These are phyloP conservation scores for Backusella luteola DNA, from an alignment of 192 early-diverging fungal species.

Conservation along the genomic window DNA sequence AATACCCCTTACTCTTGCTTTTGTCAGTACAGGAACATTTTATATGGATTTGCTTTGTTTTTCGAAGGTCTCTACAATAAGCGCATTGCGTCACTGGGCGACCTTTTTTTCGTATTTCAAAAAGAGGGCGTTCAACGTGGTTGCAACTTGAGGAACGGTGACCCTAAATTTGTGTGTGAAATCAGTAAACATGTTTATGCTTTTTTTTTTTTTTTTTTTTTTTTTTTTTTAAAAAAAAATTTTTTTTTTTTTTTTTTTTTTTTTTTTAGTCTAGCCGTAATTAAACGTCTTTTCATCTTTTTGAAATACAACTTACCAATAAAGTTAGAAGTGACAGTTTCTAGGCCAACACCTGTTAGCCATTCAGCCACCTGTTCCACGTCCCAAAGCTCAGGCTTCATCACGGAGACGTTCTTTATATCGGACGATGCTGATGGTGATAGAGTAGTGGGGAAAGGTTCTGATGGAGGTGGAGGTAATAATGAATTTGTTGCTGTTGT, in stretches of 20 bases:
- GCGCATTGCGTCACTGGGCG: constrained; percentile 67
- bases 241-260: no score
- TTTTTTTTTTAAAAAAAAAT: no score
- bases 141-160: constrained; percentile 36
- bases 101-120: constrained; percentile 65
- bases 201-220: no score
- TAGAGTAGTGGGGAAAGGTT: not conserved
- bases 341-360: constrained; percentile 13
- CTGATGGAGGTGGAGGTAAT: not conserved
- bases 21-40: constrained; percentile 56
- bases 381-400: constrained; percentile 28
- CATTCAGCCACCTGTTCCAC: constrained; percentile 30
- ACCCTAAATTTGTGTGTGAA: constrained; percentile 12
- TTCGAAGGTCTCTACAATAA: constrained; percentile 64
- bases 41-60: constrained; percentile 61
- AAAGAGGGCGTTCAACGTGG: constrained; percentile 52
- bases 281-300: no score
- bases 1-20: not conserved
- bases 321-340: constrained; percentile 10
- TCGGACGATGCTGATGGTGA: not conserved
- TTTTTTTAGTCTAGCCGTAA: no score
- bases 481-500: not conserved
- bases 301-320: constrained; percentile 16
- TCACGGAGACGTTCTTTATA: not conserved
- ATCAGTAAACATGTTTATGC: not conserved